Evolutionary conservation across 768 basidiomycete species (phyloP), one percentile per base, ranked within the genome.

Genomic region (Pisolithus albus): DNA sequence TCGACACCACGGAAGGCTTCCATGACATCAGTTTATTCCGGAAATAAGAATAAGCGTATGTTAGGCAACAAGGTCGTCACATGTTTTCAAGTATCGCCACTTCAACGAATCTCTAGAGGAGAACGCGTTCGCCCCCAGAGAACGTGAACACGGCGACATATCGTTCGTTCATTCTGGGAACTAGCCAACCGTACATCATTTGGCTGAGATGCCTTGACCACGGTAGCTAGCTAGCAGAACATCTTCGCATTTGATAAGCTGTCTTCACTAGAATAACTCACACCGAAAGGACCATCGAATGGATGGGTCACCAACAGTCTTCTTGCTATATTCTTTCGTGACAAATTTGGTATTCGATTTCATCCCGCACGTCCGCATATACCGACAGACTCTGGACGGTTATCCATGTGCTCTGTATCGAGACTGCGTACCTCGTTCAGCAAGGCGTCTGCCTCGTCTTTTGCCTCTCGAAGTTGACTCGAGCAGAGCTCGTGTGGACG

Each of bases 281-380:
- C 73, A 48, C 82, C 83, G n/a, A 83, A 59, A 15, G 69, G 72
- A 19, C 79, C 79, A 84, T 18, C 76, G 57, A 47, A 82, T 79
- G 23, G 64, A 63, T 8, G 75, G 75, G 55, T 83, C 76, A 15
- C 79, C 81, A 9, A 61, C 48, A 10, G 61, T 53, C 47, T 68
- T 66, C 2, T 52, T 61, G 23, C 61, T 61, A 52, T 81, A 82
- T 55, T 70, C 67, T 37, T 67, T 59, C 23, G 59, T 60, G 13
- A 69, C 58, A 23, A 56, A n/a, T 53, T 18, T 60, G 60, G 53
- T 60, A 60, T 54, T 67, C 61, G 34, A 67, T 68, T 52, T 56
- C 52, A 52, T 76, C 72, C 21, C 38, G 13, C 16, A 55, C 47
- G n/a, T 55, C 51, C 32, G 37, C 51, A 10, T 46, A 52, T 15